phyloP scores from a whole-genome alignment of 2,329 filamentous ascomycete genomes.

The Nannizziopsis arthrosporioides region DNA sequence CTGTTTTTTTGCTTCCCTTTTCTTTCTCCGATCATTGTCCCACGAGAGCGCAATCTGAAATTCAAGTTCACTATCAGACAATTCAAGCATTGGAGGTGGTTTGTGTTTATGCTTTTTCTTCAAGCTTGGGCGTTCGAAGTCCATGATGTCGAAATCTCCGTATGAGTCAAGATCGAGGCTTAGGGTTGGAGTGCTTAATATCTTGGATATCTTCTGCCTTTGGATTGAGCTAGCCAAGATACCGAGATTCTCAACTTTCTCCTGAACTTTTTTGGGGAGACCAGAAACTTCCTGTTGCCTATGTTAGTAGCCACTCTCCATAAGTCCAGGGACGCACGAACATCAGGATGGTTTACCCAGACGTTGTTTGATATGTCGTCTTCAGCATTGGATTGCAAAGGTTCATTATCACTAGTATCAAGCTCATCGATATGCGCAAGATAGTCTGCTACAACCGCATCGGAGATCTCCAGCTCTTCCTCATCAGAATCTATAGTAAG shows the following conservation, averaged over 20 bases:
- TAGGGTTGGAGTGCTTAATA: neutral
- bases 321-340: neutral
- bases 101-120: conserved; percentile 52
- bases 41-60: conserved; percentile 47
- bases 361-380: neutral
- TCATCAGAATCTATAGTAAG: conserved; percentile 4
- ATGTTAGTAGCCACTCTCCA: neutral
- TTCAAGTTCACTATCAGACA: conserved; percentile 58
- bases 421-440: conserved; percentile 30
- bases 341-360: neutral
- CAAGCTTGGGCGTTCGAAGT: conserved; percentile 61
- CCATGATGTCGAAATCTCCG: conserved; percentile 73
- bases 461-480: conserved; percentile 8
- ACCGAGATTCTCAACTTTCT: neutral
- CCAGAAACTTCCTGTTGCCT: too few species aligned
- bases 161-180: conserved; percentile 48
- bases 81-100: conserved; percentile 41
- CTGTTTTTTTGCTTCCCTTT: conserved; percentile 57
- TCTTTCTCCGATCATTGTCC: conserved; percentile 58
- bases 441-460: conserved; percentile 27
- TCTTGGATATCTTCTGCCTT: neutral
- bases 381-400: neutral
- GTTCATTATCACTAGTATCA: conserved; percentile 17
- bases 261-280: neutral
- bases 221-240: neutral